Base-by-base conservation (phyloP, 2,329 filamentous ascomycete species). In the Curvularia sp. region DNA sequence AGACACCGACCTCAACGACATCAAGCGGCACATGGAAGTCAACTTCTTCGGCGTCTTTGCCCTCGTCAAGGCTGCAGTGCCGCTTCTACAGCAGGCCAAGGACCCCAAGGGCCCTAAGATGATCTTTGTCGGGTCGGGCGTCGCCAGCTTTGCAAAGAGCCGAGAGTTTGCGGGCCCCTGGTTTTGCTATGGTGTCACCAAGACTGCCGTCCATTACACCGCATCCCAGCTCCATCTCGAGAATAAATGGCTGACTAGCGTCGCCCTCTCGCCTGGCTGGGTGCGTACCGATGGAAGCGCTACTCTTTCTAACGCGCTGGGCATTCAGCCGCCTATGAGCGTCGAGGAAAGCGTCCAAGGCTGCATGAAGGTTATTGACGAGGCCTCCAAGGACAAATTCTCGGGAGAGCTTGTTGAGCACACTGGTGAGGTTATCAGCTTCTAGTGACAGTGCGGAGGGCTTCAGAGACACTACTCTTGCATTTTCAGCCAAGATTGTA, bases 1-100 rank as follows among this genome's bases (percentile, higher is more conserved):
- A 42, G 39, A 42, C 15, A 42, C 39, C 39, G 39, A 42, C 39
- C 18, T 42, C 12, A 42, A 42, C 9, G 39, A 21, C 18, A 42
- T 42, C n/a, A 19, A 42, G n/a, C 18, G 39, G 39, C 39, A 42
- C 18, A 23, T 42, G 39, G n/a, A 42, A 42, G 39, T 42, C 39
- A 21, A 42, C 39, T 42, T 42, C 39, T 42, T 23, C 18, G 5
- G 39, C 10, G 39, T 21, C 18, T 19, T 23, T 19, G 39, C 18
- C 9, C 39, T 42, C n/a, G 39, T 23, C 39, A 42, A 42, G 18
- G 39, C 12, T 18, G 18, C 18, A 42, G n/a, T 42, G 8, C 18
- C 39, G 39, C 39, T 23, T 19, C 39, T 42, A 12, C 39, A 21
- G 18, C 18, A 42, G 39, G 39, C n/a, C n/a, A n/a, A n/a, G n/a